Evolutionary conservation across 805 yeast species (phyloP).

Genomic region (Ogataea philodendri): DNA sequence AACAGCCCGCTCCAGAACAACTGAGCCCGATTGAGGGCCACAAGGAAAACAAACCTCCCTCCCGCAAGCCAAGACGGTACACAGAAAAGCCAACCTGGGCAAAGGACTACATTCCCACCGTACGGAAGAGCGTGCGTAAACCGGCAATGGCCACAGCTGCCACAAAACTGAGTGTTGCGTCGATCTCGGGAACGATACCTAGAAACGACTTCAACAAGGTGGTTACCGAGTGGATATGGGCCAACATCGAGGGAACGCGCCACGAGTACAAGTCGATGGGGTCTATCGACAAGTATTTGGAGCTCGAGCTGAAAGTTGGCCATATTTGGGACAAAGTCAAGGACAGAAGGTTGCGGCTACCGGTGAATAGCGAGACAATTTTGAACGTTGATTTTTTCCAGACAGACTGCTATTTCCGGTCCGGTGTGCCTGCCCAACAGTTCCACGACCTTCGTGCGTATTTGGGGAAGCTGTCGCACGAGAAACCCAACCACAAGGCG

Average conservation of each 20-base stretch:
- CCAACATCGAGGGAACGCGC: constrained; percentile 66
- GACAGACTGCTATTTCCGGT: constrained; percentile 55
- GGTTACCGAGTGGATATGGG: constrained; percentile 87
- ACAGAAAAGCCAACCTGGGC: constrained; percentile 81
- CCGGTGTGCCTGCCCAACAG: constrained; percentile 64
- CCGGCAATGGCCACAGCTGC: constrained; percentile 15
- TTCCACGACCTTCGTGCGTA: constrained; percentile 56
- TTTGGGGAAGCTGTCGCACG: constrained; percentile 50
- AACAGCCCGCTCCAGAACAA: constrained; percentile 22
- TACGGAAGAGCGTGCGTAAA: constrained; percentile 11
- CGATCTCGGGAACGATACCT: constrained; percentile 74
- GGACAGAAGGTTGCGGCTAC: constrained; percentile 61
- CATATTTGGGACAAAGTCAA: constrained; percentile 60
- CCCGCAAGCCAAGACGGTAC: constrained; percentile 57
- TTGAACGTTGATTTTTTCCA: constrained; percentile 48
- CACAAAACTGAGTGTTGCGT: constrained; percentile 33
- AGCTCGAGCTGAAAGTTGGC: constrained; percentile 75
- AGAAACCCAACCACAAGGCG: constrained; percentile 15
- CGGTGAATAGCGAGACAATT: constrained; percentile 67
- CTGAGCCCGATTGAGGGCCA: constrained; percentile 28
- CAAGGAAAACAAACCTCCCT: constrained; percentile 25
- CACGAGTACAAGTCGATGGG: constrained; percentile 38
- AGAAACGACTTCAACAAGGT: constrained; percentile 78
- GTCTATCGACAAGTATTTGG: constrained; percentile 52
- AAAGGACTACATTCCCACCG: constrained; percentile 57